Conservation (phyloP, 129 eudicot species). For the Daucus carota region DNA sequence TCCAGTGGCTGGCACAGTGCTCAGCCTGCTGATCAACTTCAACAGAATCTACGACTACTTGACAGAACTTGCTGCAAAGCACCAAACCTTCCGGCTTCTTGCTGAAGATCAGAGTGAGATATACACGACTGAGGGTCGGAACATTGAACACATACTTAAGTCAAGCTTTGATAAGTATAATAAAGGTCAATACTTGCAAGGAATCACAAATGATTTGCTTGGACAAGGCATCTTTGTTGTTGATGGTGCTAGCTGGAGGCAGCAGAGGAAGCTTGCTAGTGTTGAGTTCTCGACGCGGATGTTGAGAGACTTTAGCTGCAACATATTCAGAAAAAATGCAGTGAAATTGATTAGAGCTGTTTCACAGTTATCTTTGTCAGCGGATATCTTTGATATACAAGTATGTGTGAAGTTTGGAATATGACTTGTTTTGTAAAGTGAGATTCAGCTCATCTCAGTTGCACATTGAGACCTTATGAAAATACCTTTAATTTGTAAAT, state of each 20-base stretch:
- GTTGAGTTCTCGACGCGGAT: constrained; percentile 63
- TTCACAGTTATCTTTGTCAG: constrained; percentile 16
- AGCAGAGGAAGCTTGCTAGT: constrained; percentile 76
- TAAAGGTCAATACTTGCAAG: constrained; percentile 43
- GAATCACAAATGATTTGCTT: constrained; percentile 41
- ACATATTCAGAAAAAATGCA: constrained; percentile 45
- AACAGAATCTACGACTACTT: constrained; percentile 42
- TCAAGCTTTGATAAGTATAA: constrained; percentile 54
- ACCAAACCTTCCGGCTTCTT: constrained; percentile 54
- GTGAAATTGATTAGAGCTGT: constrained; percentile 37
- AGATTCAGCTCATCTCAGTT: not conserved
- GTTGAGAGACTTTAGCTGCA: constrained; percentile 62
- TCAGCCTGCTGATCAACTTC: constrained; percentile 43
- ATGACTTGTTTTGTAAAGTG: not conserved
- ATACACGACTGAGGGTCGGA: constrained; percentile 47
- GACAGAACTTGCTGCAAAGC: constrained; percentile 32
- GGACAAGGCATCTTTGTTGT: constrained; percentile 72
- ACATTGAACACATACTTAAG: constrained; percentile 62
- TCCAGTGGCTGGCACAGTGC: constrained; percentile 58
- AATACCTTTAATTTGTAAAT: not conserved
- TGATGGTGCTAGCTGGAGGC: constrained; percentile 61
- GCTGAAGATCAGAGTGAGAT: constrained; percentile 41
- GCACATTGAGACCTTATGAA: not conserved
- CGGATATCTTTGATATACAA: constrained; percentile 43
- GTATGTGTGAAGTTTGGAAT: constrained; percentile 27